These are phyloP conservation scores for Coniochaeta ligniaria DNA, from an alignment of 2,329 filamentous ascomycete genomes.

Conservation along the genomic window DNA sequence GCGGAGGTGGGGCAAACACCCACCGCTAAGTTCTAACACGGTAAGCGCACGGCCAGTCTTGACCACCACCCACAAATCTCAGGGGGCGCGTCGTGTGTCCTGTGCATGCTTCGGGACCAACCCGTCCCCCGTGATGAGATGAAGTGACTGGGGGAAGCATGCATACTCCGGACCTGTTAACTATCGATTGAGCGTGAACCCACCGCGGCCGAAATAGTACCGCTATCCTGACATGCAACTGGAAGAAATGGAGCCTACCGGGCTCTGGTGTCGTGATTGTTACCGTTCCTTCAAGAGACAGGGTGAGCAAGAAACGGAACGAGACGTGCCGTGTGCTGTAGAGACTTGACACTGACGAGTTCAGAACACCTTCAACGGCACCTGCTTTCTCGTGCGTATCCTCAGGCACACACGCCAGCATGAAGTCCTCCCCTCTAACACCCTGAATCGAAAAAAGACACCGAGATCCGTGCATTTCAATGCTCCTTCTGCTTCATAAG, in stretches of 20 bases:
- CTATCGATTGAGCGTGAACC: not conserved
- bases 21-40: no score
- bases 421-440: not conserved
- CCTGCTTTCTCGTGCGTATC: not conserved
- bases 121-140: no score
- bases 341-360: not conserved
- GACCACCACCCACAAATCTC: no score
- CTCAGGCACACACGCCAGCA: not conserved
- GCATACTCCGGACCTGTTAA: not conserved
- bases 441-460: not conserved
- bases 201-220: not conserved
- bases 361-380: not conserved
- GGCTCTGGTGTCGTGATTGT: not conserved
- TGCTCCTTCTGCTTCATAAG: not conserved
- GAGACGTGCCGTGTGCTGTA: no score
- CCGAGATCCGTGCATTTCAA: not conserved
- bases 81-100: not conserved
- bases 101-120: no score
- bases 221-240: not conserved
- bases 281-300: not conserved
- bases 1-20: no score
- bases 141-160: not conserved
- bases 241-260: not conserved
- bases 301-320: not conserved
- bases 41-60: no score